Evolutionary conservation across 2,329 filamentous ascomycete genomes (phyloP), one percentile per base, ranked within the genome.

Genomic region (Fusarium pilosicola): DNA sequence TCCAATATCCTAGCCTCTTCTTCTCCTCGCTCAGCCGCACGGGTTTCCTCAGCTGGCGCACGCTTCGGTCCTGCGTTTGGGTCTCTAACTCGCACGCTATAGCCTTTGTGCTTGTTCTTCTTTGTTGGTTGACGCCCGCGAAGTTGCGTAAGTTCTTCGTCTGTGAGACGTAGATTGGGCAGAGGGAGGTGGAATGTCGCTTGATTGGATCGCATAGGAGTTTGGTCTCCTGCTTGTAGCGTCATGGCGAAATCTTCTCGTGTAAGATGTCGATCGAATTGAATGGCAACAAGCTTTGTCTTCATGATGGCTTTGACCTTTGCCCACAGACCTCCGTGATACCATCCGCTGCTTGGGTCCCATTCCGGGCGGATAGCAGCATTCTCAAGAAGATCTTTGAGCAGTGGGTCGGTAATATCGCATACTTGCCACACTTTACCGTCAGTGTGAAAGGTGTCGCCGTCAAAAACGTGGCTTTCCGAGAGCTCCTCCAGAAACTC

Each of bases 351-450:
- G 49, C 87, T 87, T 11, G 85, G 81, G 73, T 93, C 90, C 81
- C 90, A 93, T 15, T 85, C 83, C 1, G 84, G 79, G 9, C 91
- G 87, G 28, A 93, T 83, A 10, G 90, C 86, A 0, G 91, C 86
- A 1, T 89, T 88, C 26, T 91, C 87, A 44, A 97, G 86, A 7
- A 98, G 84, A 17, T 85, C 81, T 2, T 85, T 84, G 3, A 98
- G 85, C 3, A 95, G 79, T 0, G 94, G 93, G 77, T 98, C 96
- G 0, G 90, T 92, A 62, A 98, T 92, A 81, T 99, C 96, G 83
- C 95, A 97, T 32, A 97, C 89, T 85, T 98, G 96, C 93, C 95
- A 99, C 56, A 96, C 92, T 78, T 96, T 96, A 44, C 95, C 95
- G 78, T 97, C 95, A 3, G 89, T 88, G 22, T 90, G 90, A 62